Evolutionary conservation across 345 rosid genomes (phyloP).

Genomic region (Lepidium didymum): DNA sequence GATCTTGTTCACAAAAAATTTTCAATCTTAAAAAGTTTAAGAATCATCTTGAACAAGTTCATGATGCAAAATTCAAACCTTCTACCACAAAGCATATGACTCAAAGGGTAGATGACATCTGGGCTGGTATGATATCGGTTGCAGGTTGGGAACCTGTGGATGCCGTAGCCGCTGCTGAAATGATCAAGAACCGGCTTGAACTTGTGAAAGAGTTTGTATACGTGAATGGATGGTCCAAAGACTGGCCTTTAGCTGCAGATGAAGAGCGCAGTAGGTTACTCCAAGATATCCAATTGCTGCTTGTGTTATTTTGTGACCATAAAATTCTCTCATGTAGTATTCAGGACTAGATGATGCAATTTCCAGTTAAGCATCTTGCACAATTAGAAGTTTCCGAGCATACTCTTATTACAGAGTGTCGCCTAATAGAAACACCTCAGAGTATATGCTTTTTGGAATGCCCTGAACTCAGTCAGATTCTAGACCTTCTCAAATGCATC

Average conservation of each 20-base stretch:
- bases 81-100: neutral
- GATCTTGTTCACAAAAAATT: neutral
- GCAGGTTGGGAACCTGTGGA: conserved; percentile 7
- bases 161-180: neutral
- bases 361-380: neutral
- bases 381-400: neutral
- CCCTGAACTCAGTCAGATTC: neutral
- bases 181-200: neutral
- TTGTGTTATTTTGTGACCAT: neutral
- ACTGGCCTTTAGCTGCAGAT: neutral
- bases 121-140: neutral
- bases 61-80: neutral
- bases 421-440: neutral
- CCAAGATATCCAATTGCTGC: neutral
- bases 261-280: neutral
- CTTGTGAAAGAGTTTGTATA: conserved; percentile 9
- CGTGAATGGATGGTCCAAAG: conserved; percentile 2
- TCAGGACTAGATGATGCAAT: neutral
- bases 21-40: neutral
- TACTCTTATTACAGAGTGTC: neutral
- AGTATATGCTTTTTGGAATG: neutral
- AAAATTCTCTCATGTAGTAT: neutral
- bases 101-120: neutral
- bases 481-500: neutral
- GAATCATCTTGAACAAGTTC: neutral